Evolutionary conservation across 2,329 filamentous ascomycete genomes (phyloP).

Genomic region (Septoria linicola): DNA sequence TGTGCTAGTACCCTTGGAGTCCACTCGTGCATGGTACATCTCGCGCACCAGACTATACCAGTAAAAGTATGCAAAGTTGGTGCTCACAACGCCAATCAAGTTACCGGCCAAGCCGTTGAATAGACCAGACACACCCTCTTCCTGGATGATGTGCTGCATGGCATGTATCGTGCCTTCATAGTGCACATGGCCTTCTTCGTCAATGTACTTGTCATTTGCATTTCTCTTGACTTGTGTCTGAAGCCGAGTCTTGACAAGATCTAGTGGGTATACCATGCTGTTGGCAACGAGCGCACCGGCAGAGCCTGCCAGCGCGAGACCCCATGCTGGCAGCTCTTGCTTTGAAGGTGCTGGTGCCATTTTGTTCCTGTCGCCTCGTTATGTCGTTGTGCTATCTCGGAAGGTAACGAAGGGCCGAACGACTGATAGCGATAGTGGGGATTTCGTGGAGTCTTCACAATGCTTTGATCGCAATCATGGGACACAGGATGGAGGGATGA

Average conservation of each 20-base stretch:
- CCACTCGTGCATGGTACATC: constrained; percentile 63
- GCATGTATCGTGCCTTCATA: constrained; percentile 89
- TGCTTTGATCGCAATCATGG: neutral
- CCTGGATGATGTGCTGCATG: constrained; percentile 75
- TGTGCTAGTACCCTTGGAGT: constrained; percentile 61
- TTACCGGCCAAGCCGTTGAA: constrained; percentile 87
- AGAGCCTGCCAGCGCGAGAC: constrained; percentile 85
- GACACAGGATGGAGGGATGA: neutral
- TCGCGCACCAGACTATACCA: constrained; percentile 91
- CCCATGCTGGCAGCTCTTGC: constrained; percentile 78
- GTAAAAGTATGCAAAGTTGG: constrained; percentile 99
- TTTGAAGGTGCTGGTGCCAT: constrained; percentile 40
- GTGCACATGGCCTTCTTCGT: constrained; percentile 60
- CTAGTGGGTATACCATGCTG: constrained; percentile 90
- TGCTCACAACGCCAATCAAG: constrained; percentile 87
- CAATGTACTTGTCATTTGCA: constrained; percentile 38
- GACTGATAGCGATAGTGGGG: neutral
- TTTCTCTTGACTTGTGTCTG: constrained; percentile 83
- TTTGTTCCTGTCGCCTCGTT: neutral
- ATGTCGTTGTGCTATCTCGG: neutral
- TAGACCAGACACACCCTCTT: constrained; percentile 77
- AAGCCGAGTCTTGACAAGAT: constrained; percentile 94
- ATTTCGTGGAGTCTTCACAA: neutral
- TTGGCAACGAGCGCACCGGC: constrained; percentile 93
- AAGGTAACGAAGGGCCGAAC: neutral